Evolutionary conservation across 305 asterid species (phyloP).

Genomic region (Fraxinus sp.): DNA sequence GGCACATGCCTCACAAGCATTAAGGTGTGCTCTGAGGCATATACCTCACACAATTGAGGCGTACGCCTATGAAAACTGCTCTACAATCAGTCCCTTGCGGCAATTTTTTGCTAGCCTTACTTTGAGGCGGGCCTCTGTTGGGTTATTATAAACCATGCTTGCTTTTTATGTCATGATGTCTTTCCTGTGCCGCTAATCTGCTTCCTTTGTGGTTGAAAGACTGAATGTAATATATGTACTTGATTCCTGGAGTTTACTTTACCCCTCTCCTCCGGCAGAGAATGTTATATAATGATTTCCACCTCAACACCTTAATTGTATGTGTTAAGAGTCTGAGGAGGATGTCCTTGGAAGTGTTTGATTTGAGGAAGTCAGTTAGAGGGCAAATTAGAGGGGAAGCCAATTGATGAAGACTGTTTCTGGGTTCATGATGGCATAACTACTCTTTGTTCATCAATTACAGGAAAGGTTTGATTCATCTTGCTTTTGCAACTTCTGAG

Average conservation of each 20-base stretch:
- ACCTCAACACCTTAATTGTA: slow-evolving; percentile 29
- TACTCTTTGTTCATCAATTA: slow-evolving; percentile 65
- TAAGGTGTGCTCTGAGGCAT: neutral
- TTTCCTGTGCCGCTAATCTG: neutral
- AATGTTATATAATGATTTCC: slow-evolving; percentile 34
- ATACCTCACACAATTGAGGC: neutral
- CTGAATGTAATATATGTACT: slow-evolving; percentile 2
- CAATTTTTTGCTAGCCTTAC: neutral
- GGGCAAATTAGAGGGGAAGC: slow-evolving; percentile 33
- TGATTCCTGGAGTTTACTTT: slow-evolving; percentile 22
- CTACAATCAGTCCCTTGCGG: neutral
- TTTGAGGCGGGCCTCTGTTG: neutral
- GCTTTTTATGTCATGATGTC: neutral
- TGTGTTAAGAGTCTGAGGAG: slow-evolving; percentile 35
- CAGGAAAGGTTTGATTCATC: slow-evolving; percentile 75
- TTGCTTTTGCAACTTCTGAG: slow-evolving; percentile 64
- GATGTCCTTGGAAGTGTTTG: slow-evolving; percentile 42
- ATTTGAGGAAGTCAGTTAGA: slow-evolving; percentile 46
- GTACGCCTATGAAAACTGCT: neutral
- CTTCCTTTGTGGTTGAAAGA: slow-evolving; percentile 2
- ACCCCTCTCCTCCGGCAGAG: slow-evolving; percentile 23
- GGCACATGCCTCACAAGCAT: neutral
- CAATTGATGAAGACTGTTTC: slow-evolving; percentile 45
- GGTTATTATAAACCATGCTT: neutral
- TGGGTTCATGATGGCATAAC: slow-evolving; percentile 53